These are phyloP conservation scores for Sicyos edulis DNA, from an alignment of 306 rosid species.

Conservation along the genomic window DNA sequence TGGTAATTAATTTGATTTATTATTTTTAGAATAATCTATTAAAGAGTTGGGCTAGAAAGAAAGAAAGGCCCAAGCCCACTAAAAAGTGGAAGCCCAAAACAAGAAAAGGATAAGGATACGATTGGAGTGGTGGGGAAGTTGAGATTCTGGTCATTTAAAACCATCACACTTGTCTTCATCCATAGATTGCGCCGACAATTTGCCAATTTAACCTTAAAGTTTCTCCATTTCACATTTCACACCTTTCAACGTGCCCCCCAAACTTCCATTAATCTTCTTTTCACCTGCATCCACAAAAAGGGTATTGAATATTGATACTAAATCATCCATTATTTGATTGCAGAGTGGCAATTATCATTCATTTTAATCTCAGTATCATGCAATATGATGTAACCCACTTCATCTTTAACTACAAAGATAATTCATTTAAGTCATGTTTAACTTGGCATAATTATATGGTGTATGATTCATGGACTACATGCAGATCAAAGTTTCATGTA, in stretches of 20 bases:
- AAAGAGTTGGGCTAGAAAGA: background rate
- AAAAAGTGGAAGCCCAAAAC: background rate
- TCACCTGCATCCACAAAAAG: background rate
- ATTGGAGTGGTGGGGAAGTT: constrained; percentile 1
- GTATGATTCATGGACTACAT: background rate
- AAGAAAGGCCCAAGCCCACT: background rate
- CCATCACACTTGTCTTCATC: background rate
- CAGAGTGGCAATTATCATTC: background rate
- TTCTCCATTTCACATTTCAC: background rate
- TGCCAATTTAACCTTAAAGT: background rate
- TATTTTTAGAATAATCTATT: background rate
- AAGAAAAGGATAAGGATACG: background rate
- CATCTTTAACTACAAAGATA: background rate
- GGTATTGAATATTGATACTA: no score
- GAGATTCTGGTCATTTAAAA: background rate
- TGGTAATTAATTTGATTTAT: background rate
- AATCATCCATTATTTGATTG: background rate
- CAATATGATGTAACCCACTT: background rate
- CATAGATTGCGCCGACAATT: constrained; percentile 10
- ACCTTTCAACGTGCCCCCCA: background rate
- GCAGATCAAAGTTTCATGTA: background rate
- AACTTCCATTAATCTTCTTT: background rate
- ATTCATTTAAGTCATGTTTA: background rate
- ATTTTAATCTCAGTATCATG: background rate
- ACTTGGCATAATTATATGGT: background rate